Conservation (phyloP, 2,329 filamentous ascomycete species). For the Knufia petricola region DNA sequence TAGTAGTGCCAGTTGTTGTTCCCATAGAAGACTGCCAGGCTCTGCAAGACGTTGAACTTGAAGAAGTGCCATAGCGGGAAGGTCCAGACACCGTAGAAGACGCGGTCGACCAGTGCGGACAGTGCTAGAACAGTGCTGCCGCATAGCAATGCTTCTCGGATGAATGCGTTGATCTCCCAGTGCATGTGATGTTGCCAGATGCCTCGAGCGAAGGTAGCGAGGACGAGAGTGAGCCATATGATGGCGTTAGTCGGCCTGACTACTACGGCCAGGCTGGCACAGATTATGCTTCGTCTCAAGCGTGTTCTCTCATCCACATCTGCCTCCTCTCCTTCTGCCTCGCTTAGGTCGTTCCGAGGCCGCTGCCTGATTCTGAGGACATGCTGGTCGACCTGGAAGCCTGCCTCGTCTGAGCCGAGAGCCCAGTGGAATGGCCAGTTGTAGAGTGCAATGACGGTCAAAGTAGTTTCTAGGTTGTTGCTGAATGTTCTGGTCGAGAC, state of each 20-base stretch:
- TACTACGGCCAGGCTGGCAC: slow-evolving; percentile 74
- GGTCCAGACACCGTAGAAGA: slow-evolving; percentile 77
- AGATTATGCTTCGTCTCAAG: slow-evolving; percentile 54
- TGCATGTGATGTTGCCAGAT: slow-evolving; percentile 9
- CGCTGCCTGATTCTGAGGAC: slow-evolving; percentile 10
- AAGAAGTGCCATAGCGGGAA: slow-evolving; percentile 82
- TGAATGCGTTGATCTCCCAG: slow-evolving; percentile 30
- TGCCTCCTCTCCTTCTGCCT: slow-evolving; percentile 9
- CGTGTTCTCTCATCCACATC: slow-evolving; percentile 17
- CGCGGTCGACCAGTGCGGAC: slow-evolving; percentile 59
- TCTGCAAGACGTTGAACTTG: slow-evolving; percentile 81
- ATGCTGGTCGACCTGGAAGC: slow-evolving; percentile 13
- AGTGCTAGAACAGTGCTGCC: slow-evolving; percentile 49
- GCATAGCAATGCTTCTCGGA: slow-evolving; percentile 57
- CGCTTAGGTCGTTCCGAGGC: not conserved
- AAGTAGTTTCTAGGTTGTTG: slow-evolving; percentile 82
- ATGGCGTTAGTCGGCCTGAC: slow-evolving; percentile 82
- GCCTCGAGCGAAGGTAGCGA: slow-evolving; percentile 9
- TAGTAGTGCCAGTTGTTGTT: slow-evolving; percentile 89
- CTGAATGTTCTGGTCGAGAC: slow-evolving; percentile 88
- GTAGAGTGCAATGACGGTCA: slow-evolving; percentile 70
- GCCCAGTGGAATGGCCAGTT: slow-evolving; percentile 80
- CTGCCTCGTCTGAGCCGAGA: slow-evolving; percentile 17
- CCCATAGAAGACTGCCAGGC: slow-evolving; percentile 86
- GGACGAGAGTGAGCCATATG: slow-evolving; percentile 64